Evolutionary conservation across 2,329 filamentous ascomycete species (phyloP).

Genomic region (Fusarium concolor): DNA sequence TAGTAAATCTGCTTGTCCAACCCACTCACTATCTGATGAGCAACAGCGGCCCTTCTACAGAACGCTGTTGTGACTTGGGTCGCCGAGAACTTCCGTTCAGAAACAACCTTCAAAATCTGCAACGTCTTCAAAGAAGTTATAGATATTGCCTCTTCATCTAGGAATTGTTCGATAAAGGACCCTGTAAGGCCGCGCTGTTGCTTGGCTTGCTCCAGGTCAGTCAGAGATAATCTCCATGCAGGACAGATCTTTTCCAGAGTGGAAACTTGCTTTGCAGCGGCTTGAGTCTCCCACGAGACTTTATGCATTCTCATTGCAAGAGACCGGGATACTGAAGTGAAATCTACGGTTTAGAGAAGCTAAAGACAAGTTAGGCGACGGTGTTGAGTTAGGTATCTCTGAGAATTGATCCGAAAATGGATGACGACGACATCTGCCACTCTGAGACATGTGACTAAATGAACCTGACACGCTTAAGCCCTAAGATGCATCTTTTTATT

Average conservation of each 20-base stretch:
- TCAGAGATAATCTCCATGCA: slow-evolving; percentile 34
- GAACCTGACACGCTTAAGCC: too few relatives aligned
- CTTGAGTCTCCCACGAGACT: slow-evolving; percentile 29
- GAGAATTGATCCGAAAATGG: too few relatives aligned
- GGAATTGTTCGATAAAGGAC: slow-evolving; percentile 35
- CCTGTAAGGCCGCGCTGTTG: slow-evolving; percentile 31
- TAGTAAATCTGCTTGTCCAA: too few relatives aligned
- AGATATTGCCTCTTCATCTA: neutral
- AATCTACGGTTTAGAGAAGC: fast-evolving
- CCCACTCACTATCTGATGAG: slow-evolving; percentile 68
- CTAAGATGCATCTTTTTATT: too few relatives aligned
- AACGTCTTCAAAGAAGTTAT: slow-evolving; percentile 27
- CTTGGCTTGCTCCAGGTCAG: slow-evolving; percentile 25
- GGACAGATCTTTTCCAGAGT: slow-evolving; percentile 31
- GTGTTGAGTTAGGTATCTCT: too few relatives aligned
- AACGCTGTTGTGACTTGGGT: slow-evolving; percentile 63
- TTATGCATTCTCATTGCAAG: neutral
- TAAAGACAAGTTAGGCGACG: neutral
- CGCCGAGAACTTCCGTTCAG: slow-evolving; percentile 16
- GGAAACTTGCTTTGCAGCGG: slow-evolving; percentile 33
- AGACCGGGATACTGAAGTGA: too few relatives aligned
- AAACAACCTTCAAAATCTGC: slow-evolving; percentile 2
- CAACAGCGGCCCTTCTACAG: slow-evolving; percentile 60
- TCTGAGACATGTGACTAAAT: too few relatives aligned
- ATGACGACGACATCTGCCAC: too few relatives aligned